phyloP scores from a whole-genome alignment of 73 alveolate genomes.

The Paramecium sexaurelia region DNA sequence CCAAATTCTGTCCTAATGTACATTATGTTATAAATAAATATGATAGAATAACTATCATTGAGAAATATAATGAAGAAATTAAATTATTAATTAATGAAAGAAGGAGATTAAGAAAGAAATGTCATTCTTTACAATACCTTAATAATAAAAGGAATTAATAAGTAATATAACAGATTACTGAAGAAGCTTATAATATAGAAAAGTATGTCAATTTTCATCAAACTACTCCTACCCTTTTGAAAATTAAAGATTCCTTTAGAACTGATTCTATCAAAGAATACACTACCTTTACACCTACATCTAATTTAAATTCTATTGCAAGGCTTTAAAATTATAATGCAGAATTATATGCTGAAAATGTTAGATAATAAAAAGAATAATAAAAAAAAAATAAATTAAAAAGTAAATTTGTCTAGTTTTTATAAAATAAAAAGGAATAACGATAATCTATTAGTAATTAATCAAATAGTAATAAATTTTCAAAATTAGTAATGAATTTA shows the following conservation, averaged over 20 bases:
- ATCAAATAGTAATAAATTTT: background rate
- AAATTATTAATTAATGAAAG: background rate
- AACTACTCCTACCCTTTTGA: background rate
- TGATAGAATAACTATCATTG: background rate
- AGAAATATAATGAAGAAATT: background rate
- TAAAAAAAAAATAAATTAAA: background rate
- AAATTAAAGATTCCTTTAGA: slow-evolving; percentile 20
- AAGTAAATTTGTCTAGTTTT: background rate
- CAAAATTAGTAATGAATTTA: background rate
- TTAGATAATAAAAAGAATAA: background rate
- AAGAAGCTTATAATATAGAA: background rate
- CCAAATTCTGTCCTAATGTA: background rate
- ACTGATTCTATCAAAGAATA: background rate
- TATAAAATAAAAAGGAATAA: background rate
- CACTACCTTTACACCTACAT: background rate
- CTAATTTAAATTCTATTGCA: background rate
- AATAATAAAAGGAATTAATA: background rate
- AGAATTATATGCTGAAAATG: slow-evolving; percentile 17
- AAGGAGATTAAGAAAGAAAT: background rate
- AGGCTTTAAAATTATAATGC: slow-evolving; percentile 10
- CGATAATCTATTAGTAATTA: background rate
- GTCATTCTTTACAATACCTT: background rate
- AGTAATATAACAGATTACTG: background rate
- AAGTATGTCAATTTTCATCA: background rate
- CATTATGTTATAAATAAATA: slow-evolving; percentile 25